phyloP scores from a whole-genome alignment of 2,329 filamentous ascomycete genomes.

The Fusarium falciforme region DNA sequence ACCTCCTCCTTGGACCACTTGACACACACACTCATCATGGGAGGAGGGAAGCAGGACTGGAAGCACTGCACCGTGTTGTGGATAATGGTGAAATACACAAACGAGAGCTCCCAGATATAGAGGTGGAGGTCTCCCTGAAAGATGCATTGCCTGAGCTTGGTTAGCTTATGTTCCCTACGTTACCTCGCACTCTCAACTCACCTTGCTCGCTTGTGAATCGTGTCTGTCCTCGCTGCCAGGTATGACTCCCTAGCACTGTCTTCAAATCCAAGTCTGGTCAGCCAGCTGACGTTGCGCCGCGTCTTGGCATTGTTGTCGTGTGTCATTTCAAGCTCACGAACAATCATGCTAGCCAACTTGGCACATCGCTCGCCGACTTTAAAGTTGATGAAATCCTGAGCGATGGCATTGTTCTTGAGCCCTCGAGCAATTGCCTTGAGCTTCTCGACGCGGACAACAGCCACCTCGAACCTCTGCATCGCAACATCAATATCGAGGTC shows the following conservation, averaged over 20 bases:
- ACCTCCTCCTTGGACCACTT: conserved; percentile 98
- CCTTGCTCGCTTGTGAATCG: conserved; percentile 86
- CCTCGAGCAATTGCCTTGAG: conserved; percentile 82
- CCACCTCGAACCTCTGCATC: conserved; percentile 86
- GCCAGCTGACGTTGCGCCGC: conserved; percentile 83
- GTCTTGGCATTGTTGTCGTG: conserved; percentile 83
- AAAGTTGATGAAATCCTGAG: conserved; percentile 91
- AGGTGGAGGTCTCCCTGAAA: conserved; percentile 94
- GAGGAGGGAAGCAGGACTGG: conserved; percentile 84
- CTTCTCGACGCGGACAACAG: conserved; percentile 86
- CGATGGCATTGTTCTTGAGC: conserved; percentile 86
- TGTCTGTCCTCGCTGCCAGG: conserved; percentile 79
- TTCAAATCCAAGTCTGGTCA: conserved; percentile 88
- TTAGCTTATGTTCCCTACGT: conserved; percentile 13
- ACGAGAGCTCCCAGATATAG: conserved; percentile 95
- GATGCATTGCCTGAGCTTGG: conserved; percentile 78
- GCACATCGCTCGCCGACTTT: conserved; percentile 89
- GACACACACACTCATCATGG: conserved; percentile 93
- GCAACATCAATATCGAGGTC: conserved; percentile 97
- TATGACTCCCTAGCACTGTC: conserved; percentile 90
- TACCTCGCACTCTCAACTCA: conserved; percentile 48
- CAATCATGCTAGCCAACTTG: conserved; percentile 80
- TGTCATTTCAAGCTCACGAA: conserved; percentile 80
- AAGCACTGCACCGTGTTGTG: conserved; percentile 93
- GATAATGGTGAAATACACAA: conserved; percentile 94